Base-by-base conservation (phyloP, 257 asterid genomes). In the Solanum chilense region DNA sequence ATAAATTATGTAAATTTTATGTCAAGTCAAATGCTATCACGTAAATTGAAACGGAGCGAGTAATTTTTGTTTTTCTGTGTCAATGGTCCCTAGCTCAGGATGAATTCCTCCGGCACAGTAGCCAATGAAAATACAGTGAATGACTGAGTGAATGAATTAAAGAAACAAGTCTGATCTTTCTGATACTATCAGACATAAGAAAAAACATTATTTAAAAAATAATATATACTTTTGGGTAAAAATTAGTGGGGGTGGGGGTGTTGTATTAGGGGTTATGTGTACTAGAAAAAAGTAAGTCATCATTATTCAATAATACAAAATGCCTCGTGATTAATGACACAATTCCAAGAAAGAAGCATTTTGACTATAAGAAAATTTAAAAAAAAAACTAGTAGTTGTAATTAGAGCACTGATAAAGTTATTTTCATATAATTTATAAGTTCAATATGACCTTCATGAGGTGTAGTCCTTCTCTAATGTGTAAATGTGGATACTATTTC, bases 21-120 rank as follows among this genome's bases (percentile, higher is more conserved):
- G 1, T 62, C 31, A 62, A 62, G 3, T 62, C 15, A 62, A 62
- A 62, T 2, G 0, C 3, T 62, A 0, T 11, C 31, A 3, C 7
- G 10, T 23, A 60, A 16, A 58, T 47, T 14, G 0, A 47, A 21
- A 21, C 2, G 3, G 3, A 9, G 6, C 0, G 6, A 23, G 1
- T 23, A 4, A 60, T 21, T 21, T 60, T 45, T 49, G 20, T 86
- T 85, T 76, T 33, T 21, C 41, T 90, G 25, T 88, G 64, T 56
- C 66, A 86, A 25, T 47, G 66, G 68, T 80, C 66, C 84, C 20
- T 80, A 80, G 27, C 27, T 27, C 68, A 70, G 66, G 73, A 29
- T 47, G 87, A 71, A 91, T 90, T 90, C 89, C 92, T 92, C 96
- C 93, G 96, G 98, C 98, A 95, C 99, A 91, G 93, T 94, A 94